A percentile compares a stretch with the other conserved stretches of the same genome.
Evolutionary conservation across 2,329 filamentous ascomycete genomes (phyloP).

Genomic region (Aspergillus latus): DNA sequence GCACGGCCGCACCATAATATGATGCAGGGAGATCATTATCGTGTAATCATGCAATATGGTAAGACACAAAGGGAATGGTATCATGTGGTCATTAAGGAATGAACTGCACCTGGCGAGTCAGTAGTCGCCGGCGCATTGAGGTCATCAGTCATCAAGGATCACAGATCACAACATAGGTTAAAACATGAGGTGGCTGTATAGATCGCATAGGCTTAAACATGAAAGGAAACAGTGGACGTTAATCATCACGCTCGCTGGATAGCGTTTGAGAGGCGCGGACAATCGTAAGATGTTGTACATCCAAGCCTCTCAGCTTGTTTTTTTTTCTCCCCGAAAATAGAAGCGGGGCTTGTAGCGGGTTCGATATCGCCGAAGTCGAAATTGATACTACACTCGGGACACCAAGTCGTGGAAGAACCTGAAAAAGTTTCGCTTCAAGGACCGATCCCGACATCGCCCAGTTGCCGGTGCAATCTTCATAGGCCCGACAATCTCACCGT

Average conservation of each 20-base stretch:
- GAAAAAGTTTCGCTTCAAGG: constrained; percentile 45
- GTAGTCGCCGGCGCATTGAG: constrained; percentile 32
- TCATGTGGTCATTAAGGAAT: constrained; percentile 27
- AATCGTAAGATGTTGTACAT: constrained; percentile 26
- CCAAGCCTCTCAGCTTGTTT: constrained; percentile 27
- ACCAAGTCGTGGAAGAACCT: constrained; percentile 47
- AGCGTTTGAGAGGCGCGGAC: constrained; percentile 18
- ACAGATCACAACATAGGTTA: constrained; percentile 18
- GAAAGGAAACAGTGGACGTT: constrained; percentile 28
- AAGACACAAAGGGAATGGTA: constrained; percentile 21
- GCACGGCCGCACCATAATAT: constrained; percentile 18
- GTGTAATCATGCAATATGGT: constrained; percentile 10
- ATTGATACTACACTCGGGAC: constrained; percentile 26
- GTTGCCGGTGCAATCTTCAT: constrained; percentile 64
- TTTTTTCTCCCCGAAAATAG: constrained; percentile 21
- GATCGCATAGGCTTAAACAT: constrained; percentile 1
- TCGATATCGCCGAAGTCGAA: neutral
- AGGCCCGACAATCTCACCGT: constrained; percentile 89
- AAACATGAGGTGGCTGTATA: constrained; percentile 9
- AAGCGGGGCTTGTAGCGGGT: constrained; percentile 12
- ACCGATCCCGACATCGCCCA: constrained; percentile 40
- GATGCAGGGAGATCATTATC: constrained; percentile 10
- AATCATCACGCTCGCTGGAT: constrained; percentile 28
- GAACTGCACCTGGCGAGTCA: constrained; percentile 33
- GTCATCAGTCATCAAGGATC: constrained; percentile 31